A percentile compares a stretch with the other conserved stretches of the same genome.
phyloP scores from a whole-genome alignment of 2,329 filamentous ascomycete genomes.

The Fusarium albosuccineum region DNA sequence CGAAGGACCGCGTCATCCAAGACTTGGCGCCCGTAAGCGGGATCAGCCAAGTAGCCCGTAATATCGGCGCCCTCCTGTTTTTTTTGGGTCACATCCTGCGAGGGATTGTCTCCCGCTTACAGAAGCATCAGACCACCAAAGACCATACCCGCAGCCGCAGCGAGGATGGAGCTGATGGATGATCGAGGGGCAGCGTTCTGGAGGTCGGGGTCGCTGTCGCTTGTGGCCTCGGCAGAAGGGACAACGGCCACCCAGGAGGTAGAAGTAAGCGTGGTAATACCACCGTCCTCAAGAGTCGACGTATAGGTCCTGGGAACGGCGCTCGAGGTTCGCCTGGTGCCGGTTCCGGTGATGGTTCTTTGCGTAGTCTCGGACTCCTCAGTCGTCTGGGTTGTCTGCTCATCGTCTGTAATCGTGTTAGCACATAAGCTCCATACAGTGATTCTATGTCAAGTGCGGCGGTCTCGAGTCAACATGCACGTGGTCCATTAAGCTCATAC shows the following conservation, averaged over 20 bases:
- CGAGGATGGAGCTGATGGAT: slow-evolving; percentile 41
- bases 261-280: slow-evolving; percentile 60
- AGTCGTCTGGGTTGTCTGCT: slow-evolving; percentile 38
- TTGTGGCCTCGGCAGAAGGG: slow-evolving; percentile 49
- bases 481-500: slow-evolving; percentile 10
- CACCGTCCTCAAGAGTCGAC: slow-evolving; percentile 61
- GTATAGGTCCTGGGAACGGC: slow-evolving; percentile 58
- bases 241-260: slow-evolving; percentile 63
- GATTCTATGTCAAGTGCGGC: not conserved
- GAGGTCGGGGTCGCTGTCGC: slow-evolving; percentile 49
- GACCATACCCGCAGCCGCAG: slow-evolving; percentile 47
- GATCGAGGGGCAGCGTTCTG: slow-evolving; percentile 53
- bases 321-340: slow-evolving; percentile 52
- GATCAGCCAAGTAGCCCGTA: slow-evolving; percentile 4
- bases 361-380: slow-evolving; percentile 38
- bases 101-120: slow-evolving; percentile 27
- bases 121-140: slow-evolving; percentile 48
- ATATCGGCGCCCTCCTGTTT: slow-evolving; percentile 13
- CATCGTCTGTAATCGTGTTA: slow-evolving; percentile 23
- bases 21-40: slow-evolving; percentile 1
- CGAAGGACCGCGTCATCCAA: slow-evolving; percentile 27
- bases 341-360: slow-evolving; percentile 51
- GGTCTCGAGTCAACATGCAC: slow-evolving; percentile 21
- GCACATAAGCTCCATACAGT: slow-evolving; percentile 8
- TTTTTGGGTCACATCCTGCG: not conserved